phyloP scores from a whole-genome alignment of 495 filamentous ascomycete species.

The Lophiotrema nucula region DNA sequence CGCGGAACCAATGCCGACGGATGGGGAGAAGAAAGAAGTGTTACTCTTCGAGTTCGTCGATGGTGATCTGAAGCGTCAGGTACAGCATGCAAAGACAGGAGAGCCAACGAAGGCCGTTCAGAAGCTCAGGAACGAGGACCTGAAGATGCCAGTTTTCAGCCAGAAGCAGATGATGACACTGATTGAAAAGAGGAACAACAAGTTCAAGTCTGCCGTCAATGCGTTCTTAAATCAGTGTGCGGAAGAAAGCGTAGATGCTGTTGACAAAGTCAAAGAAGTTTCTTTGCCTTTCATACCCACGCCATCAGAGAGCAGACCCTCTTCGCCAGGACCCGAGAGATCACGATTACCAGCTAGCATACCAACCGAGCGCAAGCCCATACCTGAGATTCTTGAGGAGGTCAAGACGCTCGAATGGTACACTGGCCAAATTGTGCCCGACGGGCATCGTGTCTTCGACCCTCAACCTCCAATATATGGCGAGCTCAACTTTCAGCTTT shows the following conservation, averaged over 20 bases:
- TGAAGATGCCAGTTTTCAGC: conserved; percentile 92
- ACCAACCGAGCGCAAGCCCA: conserved; percentile 76
- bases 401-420: conserved; percentile 84
- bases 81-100: conserved; percentile 65
- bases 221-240: conserved; percentile 73
- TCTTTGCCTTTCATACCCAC: conserved; percentile 51
- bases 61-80: conserved; percentile 82
- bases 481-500: conserved; percentile 80
- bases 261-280: conserved; percentile 56
- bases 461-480: conserved; percentile 80
- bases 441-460: conserved; percentile 90
- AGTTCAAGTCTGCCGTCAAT: conserved; percentile 78
- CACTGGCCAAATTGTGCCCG: conserved; percentile 86
- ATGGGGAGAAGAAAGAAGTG: conserved; percentile 56
- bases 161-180: conserved; percentile 87
- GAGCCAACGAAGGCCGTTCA: conserved; percentile 63
- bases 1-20: conserved; percentile 35
- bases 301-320: conserved; percentile 49
- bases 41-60: conserved; percentile 91
- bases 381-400: conserved; percentile 82
- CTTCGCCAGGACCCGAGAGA: conserved; percentile 49
- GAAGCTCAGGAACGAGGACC: conserved; percentile 68
- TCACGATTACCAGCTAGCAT: conserved; percentile 61
- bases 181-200: conserved; percentile 88
- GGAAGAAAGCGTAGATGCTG: conserved; percentile 64